Evolutionary conservation across 345 rosid species (phyloP).

Genomic region (Nasturtium officinale): DNA sequence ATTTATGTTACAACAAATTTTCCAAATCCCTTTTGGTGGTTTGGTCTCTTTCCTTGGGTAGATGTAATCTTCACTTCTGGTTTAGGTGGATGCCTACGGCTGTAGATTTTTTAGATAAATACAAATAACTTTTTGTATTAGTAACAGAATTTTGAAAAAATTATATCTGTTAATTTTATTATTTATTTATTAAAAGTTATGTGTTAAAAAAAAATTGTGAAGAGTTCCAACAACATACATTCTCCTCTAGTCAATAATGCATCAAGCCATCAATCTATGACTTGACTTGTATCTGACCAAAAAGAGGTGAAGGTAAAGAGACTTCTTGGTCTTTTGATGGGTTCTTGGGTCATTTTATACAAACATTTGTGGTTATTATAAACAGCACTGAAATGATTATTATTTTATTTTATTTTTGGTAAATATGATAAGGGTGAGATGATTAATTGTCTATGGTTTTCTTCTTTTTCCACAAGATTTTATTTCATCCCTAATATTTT

Average conservation of each 20-base stretch:
- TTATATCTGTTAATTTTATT: not conserved
- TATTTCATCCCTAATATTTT: not conserved
- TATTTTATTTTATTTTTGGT: no score
- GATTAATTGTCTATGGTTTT: not conserved
- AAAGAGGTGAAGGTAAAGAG: not conserved
- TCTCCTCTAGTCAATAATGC: not conserved
- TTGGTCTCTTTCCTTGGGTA: not conserved
- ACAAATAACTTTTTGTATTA: not conserved
- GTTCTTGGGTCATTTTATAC: not conserved
- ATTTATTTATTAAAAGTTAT: not conserved
- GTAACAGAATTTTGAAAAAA: not conserved
- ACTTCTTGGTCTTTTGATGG: not conserved
- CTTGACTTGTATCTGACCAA: not conserved
- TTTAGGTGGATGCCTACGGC: not conserved
- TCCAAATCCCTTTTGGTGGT: not conserved
- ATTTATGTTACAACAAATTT: slow-evolving; percentile 5
- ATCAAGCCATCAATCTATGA: not conserved
- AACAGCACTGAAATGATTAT: not conserved
- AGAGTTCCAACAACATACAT: not conserved
- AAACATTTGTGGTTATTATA: not conserved
- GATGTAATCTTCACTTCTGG: not conserved
- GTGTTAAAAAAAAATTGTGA: not conserved
- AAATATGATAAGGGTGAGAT: no score
- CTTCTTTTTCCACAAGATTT: not conserved
- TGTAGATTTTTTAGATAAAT: slow-evolving; percentile 5